phyloP scores from a whole-genome alignment of 2,329 filamentous ascomycete species.

The Botrytis byssoidea region DNA sequence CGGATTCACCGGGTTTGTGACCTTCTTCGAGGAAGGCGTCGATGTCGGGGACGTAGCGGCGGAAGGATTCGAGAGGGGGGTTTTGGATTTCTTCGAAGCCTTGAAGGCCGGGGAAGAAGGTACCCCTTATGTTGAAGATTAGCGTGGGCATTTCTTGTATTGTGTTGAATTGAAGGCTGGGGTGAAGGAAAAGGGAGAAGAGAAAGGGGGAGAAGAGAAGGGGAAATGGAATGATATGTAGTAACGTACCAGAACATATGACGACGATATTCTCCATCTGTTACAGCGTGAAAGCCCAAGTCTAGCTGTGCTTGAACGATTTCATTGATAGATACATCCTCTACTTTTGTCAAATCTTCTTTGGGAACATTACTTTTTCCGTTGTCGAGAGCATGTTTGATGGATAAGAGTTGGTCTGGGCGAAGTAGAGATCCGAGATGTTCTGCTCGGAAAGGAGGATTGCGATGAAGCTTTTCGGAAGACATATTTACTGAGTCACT shows the following conservation, averaged over 20 bases:
- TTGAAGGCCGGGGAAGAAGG: slow-evolving; percentile 35
- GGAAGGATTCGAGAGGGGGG: slow-evolving; percentile 42
- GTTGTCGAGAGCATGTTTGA: slow-evolving; percentile 52
- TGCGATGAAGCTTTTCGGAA: slow-evolving; percentile 25
- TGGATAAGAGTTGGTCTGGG: slow-evolving; percentile 54
- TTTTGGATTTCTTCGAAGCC: slow-evolving; percentile 34
- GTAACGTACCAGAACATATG: slow-evolving; percentile 36
- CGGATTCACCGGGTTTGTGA: slow-evolving; percentile 47
- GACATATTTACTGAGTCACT: slow-evolving; percentile 21
- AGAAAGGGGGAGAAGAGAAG: neutral
- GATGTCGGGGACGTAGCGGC: slow-evolving; percentile 43
- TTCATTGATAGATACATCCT: slow-evolving; percentile 57
- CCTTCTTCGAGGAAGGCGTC: slow-evolving; percentile 45
- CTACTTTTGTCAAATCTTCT: slow-evolving; percentile 48
- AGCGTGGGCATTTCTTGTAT: no score
- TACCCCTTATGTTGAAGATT: slow-evolving; percentile 25
- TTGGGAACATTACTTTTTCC: slow-evolving; percentile 38
- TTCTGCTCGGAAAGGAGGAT: slow-evolving; percentile 50
- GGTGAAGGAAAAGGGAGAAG: neutral
- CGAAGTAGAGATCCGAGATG: slow-evolving; percentile 62
- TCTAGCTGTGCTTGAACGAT: slow-evolving; percentile 59
- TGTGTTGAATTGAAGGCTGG: neutral
- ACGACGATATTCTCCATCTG: slow-evolving; percentile 56
- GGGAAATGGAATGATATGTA: neutral
- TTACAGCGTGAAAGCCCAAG: slow-evolving; percentile 55